Evolutionary conservation across 2,329 filamentous ascomycete genomes (phyloP), one percentile per base, ranked within the genome.

Genomic region (Pseudogymnoascus sp.): DNA sequence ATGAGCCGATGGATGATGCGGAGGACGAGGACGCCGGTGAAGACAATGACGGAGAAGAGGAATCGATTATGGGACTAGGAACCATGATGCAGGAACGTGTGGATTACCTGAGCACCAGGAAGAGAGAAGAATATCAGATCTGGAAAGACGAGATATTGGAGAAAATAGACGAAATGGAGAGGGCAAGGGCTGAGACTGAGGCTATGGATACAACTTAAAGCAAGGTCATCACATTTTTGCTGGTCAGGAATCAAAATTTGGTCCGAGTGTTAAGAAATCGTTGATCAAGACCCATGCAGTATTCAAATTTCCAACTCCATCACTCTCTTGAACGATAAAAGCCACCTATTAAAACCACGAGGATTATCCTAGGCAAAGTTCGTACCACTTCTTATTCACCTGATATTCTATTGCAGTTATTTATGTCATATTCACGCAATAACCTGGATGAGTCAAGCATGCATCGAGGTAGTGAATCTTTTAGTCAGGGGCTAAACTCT

Each of bases 71-170:
- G 12, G 68, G 64, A 7, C 14, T 68, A 12, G 66, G 67, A 7
- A 89, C 86, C 2, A 92, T 92, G 89, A 84, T 92, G 68, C 88
- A 92, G 72, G 85, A 87, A 66, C 81, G 82, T 55, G 86, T 89
- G 69, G 88, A 92, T 69, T 90, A 86, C 69, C 73, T 92, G 68
- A 87, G 85, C 65, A 83, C 87, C 59, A 77, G 80, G 65, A 84
- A 83, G 67, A 79, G 80, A 68, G 77, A 77, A 41, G 84, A 87
- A 10, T 92, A 86, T 70, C 76, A 72, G 49, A 72, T 72, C 16
- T 94, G 90, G 90, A 87, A 87, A 72, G 77, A 79, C 10, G 75
- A 72, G 1, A 81, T 91, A 26, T 68, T 89, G 70, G 75, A 74
- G 63, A 79, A 79, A 66, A 83, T 90, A 63, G 74, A 77, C 23